Percentiles rank a stretch among this genome's conserved stretches.
Conservation (phyloP, 1,284 basidiomycete species). For the Vanrija humicola region DNA sequence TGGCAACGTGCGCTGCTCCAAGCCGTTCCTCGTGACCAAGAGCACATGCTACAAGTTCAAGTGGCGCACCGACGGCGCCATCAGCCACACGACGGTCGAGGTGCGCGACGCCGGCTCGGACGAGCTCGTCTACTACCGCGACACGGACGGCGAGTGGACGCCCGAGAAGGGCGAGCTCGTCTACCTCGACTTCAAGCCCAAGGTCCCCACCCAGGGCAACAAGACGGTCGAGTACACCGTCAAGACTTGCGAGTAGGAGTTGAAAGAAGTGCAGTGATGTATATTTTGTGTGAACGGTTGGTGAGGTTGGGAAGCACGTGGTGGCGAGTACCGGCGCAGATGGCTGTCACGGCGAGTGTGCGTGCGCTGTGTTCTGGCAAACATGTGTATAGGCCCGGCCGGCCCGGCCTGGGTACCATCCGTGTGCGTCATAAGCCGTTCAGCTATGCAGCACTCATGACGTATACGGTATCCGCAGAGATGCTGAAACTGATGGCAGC, state of each 20-base stretch:
- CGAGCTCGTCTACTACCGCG: slow-evolving; percentile 46
- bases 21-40: slow-evolving; percentile 45
- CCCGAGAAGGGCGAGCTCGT: slow-evolving; percentile 46
- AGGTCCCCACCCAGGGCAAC: slow-evolving; percentile 40
- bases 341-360: too few species aligned
- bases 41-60: slow-evolving; percentile 44
- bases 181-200: slow-evolving; percentile 49
- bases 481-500: too few species aligned
- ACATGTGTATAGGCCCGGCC: too few species aligned
- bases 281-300: too few species aligned
- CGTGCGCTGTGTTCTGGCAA: too few species aligned
- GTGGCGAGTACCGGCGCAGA: too few species aligned
- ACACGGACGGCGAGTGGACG: slow-evolving; percentile 47
- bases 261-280: too few species aligned
- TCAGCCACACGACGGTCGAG: slow-evolving; percentile 48
- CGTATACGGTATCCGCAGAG: too few species aligned
- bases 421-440: too few species aligned
- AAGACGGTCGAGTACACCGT: slow-evolving; percentile 44
- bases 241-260: slow-evolving; percentile 37
- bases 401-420: too few species aligned
- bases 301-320: too few species aligned
- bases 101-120: slow-evolving; percentile 42
- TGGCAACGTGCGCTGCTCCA: slow-evolving; percentile 42
- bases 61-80: slow-evolving; percentile 46
- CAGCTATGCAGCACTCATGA: too few species aligned